A percentile compares a stretch with the other conserved stretches of the same genome.
Evolutionary conservation across 495 filamentous ascomycete genomes (phyloP).

Genomic region (Neurospora cerealis): DNA sequence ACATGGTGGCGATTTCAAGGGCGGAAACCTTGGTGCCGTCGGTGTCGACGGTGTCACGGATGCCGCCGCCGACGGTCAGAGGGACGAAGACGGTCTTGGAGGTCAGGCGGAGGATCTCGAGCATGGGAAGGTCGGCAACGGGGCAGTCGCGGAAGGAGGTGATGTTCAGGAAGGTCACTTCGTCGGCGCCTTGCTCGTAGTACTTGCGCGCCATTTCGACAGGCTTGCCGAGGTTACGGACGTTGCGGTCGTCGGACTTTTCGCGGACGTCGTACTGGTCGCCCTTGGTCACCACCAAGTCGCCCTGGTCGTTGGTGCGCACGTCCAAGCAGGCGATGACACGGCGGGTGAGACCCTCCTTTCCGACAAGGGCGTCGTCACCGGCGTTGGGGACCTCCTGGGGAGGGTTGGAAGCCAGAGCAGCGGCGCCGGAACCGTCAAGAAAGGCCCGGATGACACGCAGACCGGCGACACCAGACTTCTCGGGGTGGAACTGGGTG

Average conservation of each 20-base stretch:
- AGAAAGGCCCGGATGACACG: constrained; percentile 78
- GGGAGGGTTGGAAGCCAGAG: constrained; percentile 17
- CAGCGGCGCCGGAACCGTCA: constrained; percentile 47
- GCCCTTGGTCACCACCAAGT: constrained; percentile 94
- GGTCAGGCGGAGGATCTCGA: constrained; percentile 78
- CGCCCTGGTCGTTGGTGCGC: constrained; percentile 88
- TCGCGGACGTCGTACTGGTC: constrained; percentile 99
- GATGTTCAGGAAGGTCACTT: constrained; percentile 96
- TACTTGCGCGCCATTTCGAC: constrained; percentile 90
- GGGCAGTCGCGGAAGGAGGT: constrained; percentile 95
- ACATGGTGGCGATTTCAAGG: constrained; percentile 87
- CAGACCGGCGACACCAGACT: constrained; percentile 83
- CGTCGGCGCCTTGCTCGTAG: constrained; percentile 94
- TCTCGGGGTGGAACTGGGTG: constrained; percentile 96
- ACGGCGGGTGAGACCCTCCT: constrained; percentile 69
- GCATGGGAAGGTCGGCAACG: constrained; percentile 84
- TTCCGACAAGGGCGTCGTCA: constrained; percentile 7
- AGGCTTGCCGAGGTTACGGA: constrained; percentile 91
- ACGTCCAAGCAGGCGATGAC: constrained; percentile 96
- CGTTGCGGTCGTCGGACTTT: constrained; percentile 62
- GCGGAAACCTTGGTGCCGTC: constrained; percentile 82
- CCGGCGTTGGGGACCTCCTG: neutral
- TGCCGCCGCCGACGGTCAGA: constrained; percentile 89
- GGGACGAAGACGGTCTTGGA: constrained; percentile 96
- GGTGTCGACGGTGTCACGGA: constrained; percentile 79